phyloP scores from a whole-genome alignment of 768 basidiomycete species.

The Psilocybe azurescens region DNA sequence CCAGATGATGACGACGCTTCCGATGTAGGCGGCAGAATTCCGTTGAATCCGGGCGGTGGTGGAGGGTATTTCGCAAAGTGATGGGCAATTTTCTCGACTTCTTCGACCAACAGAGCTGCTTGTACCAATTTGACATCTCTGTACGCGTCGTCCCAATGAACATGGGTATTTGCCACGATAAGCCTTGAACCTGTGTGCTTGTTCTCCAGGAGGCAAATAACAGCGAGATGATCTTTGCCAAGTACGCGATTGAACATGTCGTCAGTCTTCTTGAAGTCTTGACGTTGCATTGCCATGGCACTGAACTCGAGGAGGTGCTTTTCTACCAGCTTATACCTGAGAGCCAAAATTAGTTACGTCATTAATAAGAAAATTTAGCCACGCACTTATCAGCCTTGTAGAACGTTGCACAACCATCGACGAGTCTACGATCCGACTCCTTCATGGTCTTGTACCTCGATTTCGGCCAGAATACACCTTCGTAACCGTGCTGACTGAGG shows the following conservation, averaged over 20 bases:
- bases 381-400: slow-evolving; percentile 89
- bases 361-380: slow-evolving; percentile 9
- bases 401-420: slow-evolving; percentile 97
- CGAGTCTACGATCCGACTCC: slow-evolving; percentile 80
- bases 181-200: slow-evolving; percentile 85
- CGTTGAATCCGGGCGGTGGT: slow-evolving; percentile 44
- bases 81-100: slow-evolving; percentile 87
- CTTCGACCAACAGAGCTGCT: slow-evolving; percentile 89
- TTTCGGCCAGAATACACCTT: slow-evolving; percentile 92
- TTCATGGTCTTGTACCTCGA: slow-evolving; percentile 93
- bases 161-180: slow-evolving; percentile 89
- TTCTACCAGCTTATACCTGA: slow-evolving; percentile 91
- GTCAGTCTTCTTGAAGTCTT: slow-evolving; percentile 96
- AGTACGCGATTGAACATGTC: slow-evolving; percentile 99
- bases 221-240: slow-evolving; percentile 92
- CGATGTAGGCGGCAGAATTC: slow-evolving; percentile 30
- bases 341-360: slow-evolving; percentile 15
- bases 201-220: slow-evolving; percentile 87
- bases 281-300: slow-evolving; percentile 88
- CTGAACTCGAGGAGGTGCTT: slow-evolving; percentile 94
- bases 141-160: slow-evolving; percentile 92
- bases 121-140: slow-evolving; percentile 98
- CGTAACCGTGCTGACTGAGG: slow-evolving; percentile 79
- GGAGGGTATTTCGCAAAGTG: slow-evolving; percentile 86
- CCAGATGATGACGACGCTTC: slow-evolving; percentile 19